Evolutionary conservation across 148 eudicot species (phyloP), one percentile per base, ranked within the genome.

Genomic region (Nepenthes mirabilis): DNA sequence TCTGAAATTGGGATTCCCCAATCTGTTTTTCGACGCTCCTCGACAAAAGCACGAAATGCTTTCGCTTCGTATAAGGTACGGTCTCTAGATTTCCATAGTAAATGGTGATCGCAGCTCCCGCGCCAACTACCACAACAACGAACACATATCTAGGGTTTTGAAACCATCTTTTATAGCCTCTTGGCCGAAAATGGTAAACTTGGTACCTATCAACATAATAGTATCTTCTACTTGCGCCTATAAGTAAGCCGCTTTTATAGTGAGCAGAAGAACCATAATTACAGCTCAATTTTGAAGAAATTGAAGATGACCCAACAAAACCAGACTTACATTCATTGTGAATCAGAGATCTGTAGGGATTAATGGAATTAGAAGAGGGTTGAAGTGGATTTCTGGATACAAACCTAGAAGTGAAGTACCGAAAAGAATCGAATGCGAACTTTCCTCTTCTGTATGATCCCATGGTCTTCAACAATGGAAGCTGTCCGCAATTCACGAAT

Each of bases 171-270:
- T 48, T 75, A 57, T 67, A 75, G 9, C 90, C 88, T 57, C 93
- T 72, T 2, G 84, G 82, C 51, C 75, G 69, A 68, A 85, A 91
- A 55, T 91, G 90, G 7, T 71, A 34, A 68, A 91, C 77, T 43
- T 75, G 84, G 58, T 71, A 23, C 5, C 79, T 60, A 61, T 91
- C 97, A 1, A 88, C 90, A 37, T 88, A 82, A 71, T 91, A 91
- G 55, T 70, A 43, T 62, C 97, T 71, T 63, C 69, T 83, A 32
- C 53, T 59, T 55, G 65, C 60, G 62, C 45, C 53, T 34, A 62
- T 32, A 54, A 69, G 11, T 23, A 74, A 74, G 48, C 70, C 72
- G 13, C 35, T 66, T 23, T 62, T 74, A 23, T 23, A 23, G 52
- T 65, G 71, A 2, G 60, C 63, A 10, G 63, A 69, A 1, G 65